Evolutionary conservation across 208 protist species (phyloP).

Genomic region (Angomonas deanei): DNA sequence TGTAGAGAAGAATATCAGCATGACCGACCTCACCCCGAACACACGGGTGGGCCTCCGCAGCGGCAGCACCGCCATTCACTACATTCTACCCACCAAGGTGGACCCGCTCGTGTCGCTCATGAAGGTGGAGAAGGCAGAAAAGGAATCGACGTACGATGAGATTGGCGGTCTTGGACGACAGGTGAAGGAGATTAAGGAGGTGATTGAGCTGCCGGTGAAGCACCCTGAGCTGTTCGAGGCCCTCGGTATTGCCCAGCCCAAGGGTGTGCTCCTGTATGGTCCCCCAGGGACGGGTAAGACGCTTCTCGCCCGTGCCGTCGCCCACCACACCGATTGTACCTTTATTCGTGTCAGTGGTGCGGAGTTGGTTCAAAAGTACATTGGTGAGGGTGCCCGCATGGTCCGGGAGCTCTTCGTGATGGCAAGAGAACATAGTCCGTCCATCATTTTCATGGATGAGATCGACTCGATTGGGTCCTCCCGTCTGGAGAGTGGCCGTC

Average conservation of each 20-base stretch:
- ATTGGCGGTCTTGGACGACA: constrained; percentile 99
- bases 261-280: constrained; percentile 98
- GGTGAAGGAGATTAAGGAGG: constrained; percentile 94
- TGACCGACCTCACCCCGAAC: constrained; percentile 91
- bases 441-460: constrained; percentile 99
- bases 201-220: constrained; percentile 82
- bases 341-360: constrained; percentile 99
- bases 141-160: constrained; percentile 99
- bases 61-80: constrained; percentile 96
- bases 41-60: constrained; percentile 97
- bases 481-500: constrained; percentile 85
- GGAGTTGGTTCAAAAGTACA: constrained; percentile 99
- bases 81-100: constrained; percentile 98
- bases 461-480: constrained; percentile 99
- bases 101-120: constrained; percentile 99
- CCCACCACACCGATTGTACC: constrained; percentile 98
- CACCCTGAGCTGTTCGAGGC: constrained; percentile 99
- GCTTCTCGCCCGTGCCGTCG: constrained; percentile 98
- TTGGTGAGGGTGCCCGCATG: constrained; percentile 99
- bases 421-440: constrained; percentile 98
- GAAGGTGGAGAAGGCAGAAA: constrained; percentile 99
- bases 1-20: constrained; percentile 95
- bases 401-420: constrained; percentile 99
- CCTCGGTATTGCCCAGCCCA: constrained; percentile 99
- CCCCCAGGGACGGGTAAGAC: constrained; percentile 97